phyloP scores from a whole-genome alignment of 2,329 filamentous ascomycete genomes.

The Fulvia fulva region DNA sequence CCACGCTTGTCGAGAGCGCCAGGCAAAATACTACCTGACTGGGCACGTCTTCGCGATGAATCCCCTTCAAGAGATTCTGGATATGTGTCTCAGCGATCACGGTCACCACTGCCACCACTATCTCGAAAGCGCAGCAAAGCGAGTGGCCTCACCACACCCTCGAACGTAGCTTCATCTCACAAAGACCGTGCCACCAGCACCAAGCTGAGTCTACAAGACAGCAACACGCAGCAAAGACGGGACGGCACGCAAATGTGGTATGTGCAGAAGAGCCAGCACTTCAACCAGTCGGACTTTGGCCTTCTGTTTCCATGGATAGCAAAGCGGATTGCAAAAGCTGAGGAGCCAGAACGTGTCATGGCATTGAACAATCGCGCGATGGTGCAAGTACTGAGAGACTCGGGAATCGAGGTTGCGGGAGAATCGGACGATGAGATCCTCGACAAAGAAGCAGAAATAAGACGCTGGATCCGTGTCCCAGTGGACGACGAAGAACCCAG shows the following conservation, averaged over 20 bases:
- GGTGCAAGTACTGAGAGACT: conserved; percentile 63
- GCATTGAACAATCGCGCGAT: conserved; percentile 78
- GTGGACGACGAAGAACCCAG: conserved; percentile 20
- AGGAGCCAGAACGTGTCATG: conserved; percentile 75
- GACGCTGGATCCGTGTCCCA: conserved; percentile 27
- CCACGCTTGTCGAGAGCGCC: conserved; percentile 27
- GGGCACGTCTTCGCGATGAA: conserved; percentile 27
- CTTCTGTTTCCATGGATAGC: conserved; percentile 70
- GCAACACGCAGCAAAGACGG: conserved; percentile 8
- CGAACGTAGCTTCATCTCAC: conserved; percentile 12
- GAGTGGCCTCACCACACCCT: conserved; percentile 22
- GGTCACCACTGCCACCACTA: conserved; percentile 18
- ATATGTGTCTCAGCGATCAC: conserved; percentile 28
- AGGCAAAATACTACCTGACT: conserved; percentile 27
- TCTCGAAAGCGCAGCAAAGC: conserved; percentile 23
- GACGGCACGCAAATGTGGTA: conserved; percentile 67
- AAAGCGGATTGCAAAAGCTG: conserved; percentile 47
- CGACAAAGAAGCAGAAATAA: conserved; percentile 20
- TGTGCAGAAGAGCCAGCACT: conserved; percentile 67
- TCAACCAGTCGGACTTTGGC: conserved; percentile 80
- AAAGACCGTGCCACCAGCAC: not conserved
- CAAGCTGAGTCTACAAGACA: not conserved
- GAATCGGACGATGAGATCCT: conserved; percentile 39
- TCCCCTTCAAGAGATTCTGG: conserved; percentile 33
- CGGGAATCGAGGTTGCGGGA: conserved; percentile 40